A percentile compares a stretch with the other conserved stretches of the same genome.
These are phyloP conservation scores for Phytophthora quininea DNA, from an alignment of 352 stramenopile species.

Conservation along the genomic window DNA sequence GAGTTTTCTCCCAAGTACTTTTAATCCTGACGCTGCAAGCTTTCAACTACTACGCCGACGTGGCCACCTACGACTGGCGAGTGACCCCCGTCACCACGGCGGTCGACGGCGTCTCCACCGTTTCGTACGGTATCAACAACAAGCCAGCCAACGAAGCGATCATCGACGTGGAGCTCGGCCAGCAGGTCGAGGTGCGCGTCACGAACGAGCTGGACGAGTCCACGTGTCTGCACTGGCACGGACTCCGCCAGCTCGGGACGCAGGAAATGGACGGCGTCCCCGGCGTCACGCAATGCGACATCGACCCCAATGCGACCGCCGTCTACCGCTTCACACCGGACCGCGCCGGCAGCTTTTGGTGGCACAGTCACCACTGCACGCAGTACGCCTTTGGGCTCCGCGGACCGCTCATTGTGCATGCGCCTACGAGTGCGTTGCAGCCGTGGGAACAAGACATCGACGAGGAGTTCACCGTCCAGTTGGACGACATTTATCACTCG, in stretches of 20 bases:
- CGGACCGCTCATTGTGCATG: constrained; percentile 38
- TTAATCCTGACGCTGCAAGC: constrained; percentile 6
- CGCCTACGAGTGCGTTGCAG: constrained; percentile 12
- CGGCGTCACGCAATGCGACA: constrained; percentile 39
- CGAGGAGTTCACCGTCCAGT: constrained; percentile 29
- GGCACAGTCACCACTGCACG: constrained; percentile 38
- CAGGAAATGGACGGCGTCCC: constrained; percentile 43
- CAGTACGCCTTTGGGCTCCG: constrained; percentile 40
- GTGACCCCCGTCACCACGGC: constrained; percentile 23
- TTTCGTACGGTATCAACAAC: constrained; percentile 29
- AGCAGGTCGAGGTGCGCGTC: constrained; percentile 32
- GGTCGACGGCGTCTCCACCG: constrained; percentile 24
- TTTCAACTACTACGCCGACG: constrained; percentile 1
- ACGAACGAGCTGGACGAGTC: constrained; percentile 25
- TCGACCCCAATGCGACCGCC: constrained; percentile 23
- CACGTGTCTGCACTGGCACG: constrained; percentile 43
- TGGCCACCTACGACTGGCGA: constrained; percentile 30
- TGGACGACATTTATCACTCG: constrained; percentile 37
- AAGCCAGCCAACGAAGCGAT: constrained; percentile 23
- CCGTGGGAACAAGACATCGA: constrained; percentile 27
- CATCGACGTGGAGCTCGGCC: constrained; percentile 31
- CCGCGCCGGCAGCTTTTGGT: constrained; percentile 40
- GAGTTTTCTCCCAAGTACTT: not conserved
- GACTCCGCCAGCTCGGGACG: constrained; percentile 37
- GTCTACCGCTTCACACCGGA: constrained; percentile 40